A percentile compares a stretch with the other conserved stretches of the same genome.
These are phyloP conservation scores for Knufia petricola DNA, from an alignment of 2,329 filamentous ascomycete genomes.

Conservation along the genomic window DNA sequence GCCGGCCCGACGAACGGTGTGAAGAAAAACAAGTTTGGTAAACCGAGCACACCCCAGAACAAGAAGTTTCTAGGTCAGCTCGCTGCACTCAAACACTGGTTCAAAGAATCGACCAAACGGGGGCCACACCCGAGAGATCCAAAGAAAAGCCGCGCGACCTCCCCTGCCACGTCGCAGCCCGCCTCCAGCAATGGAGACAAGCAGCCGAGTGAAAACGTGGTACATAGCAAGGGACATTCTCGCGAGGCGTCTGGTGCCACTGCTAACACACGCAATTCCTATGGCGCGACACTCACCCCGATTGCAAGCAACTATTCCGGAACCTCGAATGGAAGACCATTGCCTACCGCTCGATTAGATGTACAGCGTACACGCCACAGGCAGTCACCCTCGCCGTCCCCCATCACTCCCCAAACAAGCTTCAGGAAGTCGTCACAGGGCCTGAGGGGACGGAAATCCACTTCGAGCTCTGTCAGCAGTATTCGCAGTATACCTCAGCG, in stretches of 20 bases:
- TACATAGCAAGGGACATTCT: slow-evolving; percentile 1
- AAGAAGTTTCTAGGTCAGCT: slow-evolving; percentile 48
- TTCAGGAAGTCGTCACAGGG: slow-evolving; percentile 75
- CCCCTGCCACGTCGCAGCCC: not conserved
- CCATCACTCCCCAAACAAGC: slow-evolving; percentile 77
- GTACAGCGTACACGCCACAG: slow-evolving; percentile 34
- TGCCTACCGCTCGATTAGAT: slow-evolving; percentile 19
- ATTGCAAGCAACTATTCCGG: slow-evolving; percentile 8
- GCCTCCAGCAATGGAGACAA: not conserved
- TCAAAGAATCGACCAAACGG: slow-evolving; percentile 57
- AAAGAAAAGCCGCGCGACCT: slow-evolving; percentile 10
- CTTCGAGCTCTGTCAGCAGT: slow-evolving; percentile 87
- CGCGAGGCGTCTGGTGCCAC: slow-evolving; percentile 15
- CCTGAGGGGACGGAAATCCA: slow-evolving; percentile 84
- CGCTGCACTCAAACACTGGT: slow-evolving; percentile 61
- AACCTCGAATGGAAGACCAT: slow-evolving; percentile 11
- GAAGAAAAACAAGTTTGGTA: slow-evolving; percentile 37
- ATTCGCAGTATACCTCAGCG: slow-evolving; percentile 76
- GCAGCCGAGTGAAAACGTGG: not conserved
- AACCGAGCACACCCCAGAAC: slow-evolving; percentile 14
- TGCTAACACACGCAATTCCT: slow-evolving; percentile 13
- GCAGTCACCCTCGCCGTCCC: slow-evolving; percentile 75
- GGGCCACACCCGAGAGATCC: slow-evolving; percentile 46
- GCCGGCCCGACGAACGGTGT: slow-evolving; percentile 43
- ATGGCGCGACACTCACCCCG: slow-evolving; percentile 18